phyloP scores from a whole-genome alignment of 805 yeast species.

The Cyberlindnera mycetangii region DNA sequence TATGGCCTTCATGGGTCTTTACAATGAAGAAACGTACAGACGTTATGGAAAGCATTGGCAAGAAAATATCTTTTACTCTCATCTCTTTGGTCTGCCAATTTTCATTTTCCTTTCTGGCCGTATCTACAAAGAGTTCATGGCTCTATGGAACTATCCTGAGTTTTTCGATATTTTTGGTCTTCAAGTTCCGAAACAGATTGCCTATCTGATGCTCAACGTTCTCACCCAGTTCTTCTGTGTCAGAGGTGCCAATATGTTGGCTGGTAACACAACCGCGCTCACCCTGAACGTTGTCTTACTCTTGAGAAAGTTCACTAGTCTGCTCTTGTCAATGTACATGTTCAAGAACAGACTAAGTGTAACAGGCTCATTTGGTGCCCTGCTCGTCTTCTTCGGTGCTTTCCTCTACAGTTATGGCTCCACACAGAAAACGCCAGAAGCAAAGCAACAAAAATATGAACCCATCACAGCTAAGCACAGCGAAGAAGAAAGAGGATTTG shows the following conservation, averaged over 20 bases:
- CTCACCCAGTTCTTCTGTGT: slow-evolving; percentile 61
- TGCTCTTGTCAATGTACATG: slow-evolving; percentile 50
- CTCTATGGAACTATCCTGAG: slow-evolving; percentile 22
- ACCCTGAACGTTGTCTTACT: slow-evolving; percentile 60
- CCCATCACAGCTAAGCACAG: neutral
- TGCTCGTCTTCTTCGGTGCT: slow-evolving; percentile 55
- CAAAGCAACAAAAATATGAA: neutral
- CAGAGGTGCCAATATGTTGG: slow-evolving; percentile 62
- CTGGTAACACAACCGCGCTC: slow-evolving; percentile 56
- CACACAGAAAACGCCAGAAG: neutral
- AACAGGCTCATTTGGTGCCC: slow-evolving; percentile 45
- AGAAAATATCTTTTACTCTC: slow-evolving; percentile 62
- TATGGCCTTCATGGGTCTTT: slow-evolving; percentile 55
- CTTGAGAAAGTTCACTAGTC: slow-evolving; percentile 58
- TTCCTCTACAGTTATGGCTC: slow-evolving; percentile 40
- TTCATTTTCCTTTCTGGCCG: slow-evolving; percentile 38
- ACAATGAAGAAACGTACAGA: slow-evolving; percentile 48
- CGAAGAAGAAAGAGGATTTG: slow-evolving; percentile 1
- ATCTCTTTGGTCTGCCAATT: slow-evolving; percentile 52
- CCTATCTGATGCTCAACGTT: slow-evolving; percentile 40
- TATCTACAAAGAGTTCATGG: slow-evolving; percentile 32
- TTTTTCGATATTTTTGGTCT: slow-evolving; percentile 19
- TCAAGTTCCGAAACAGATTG: slow-evolving; percentile 26
- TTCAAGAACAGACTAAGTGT: slow-evolving; percentile 45
- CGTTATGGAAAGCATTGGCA: slow-evolving; percentile 60